A percentile compares a stretch with the other conserved stretches of the same genome.
Evolutionary conservation across 345 rosid species (phyloP).

Genomic region (Eutrema japonicum): DNA sequence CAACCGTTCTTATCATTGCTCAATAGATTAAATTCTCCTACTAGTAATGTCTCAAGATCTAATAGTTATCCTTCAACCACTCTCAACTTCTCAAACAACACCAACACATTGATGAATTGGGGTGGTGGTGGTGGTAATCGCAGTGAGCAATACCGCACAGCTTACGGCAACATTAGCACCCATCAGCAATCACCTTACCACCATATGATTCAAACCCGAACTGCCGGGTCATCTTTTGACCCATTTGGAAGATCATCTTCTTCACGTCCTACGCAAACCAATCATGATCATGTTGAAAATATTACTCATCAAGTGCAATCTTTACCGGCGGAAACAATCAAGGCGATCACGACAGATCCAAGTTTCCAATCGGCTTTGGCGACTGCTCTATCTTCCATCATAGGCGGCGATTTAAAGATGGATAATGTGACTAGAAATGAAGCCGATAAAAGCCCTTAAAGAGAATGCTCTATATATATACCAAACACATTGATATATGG

Average conservation of each 20-base stretch:
- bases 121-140: constrained; percentile 45
- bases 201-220: constrained; percentile 44
- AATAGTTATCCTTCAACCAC: constrained; percentile 50
- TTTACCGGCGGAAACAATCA: constrained; percentile 51
- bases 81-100: constrained; percentile 61
- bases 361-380: constrained; percentile 78
- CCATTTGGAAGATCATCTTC: constrained; percentile 46
- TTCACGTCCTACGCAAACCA: constrained; percentile 36
- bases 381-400: constrained; percentile 75
- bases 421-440: constrained; percentile 35
- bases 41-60: constrained; percentile 28
- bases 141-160: constrained; percentile 41
- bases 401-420: constrained; percentile 43
- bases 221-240: constrained; percentile 35
- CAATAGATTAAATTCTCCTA: constrained; percentile 39
- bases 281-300: constrained; percentile 48
- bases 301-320: constrained; percentile 35
- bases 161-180: constrained; percentile 32
- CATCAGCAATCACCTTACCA: constrained; percentile 45
- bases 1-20: constrained; percentile 42
- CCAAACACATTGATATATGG: constrained; percentile 1
- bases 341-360: constrained; percentile 80
- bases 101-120: constrained; percentile 49
- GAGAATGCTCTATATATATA: constrained; percentile 11
- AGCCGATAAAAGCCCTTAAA: constrained; percentile 38